These are phyloP conservation scores for Candida sp. DNA, from an alignment of 1,139 yeast species.

Conservation along the genomic window DNA sequence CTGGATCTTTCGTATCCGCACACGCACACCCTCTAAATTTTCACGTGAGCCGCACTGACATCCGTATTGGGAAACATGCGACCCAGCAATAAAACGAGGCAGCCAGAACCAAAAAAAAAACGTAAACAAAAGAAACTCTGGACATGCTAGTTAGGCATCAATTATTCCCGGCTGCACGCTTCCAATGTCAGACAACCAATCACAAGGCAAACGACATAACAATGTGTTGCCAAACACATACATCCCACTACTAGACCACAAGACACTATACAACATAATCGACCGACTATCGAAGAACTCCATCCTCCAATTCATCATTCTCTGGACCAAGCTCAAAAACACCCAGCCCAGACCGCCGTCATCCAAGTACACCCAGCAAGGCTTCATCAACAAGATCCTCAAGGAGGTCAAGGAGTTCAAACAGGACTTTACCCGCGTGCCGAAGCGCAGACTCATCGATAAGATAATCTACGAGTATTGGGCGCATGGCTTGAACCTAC, in stretches of 20 bases:
- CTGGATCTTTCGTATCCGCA: no score
- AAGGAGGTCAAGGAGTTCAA: constrained; percentile 21
- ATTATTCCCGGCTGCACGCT: no score
- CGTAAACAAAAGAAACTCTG: background rate
- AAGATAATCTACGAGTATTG: constrained; percentile 59
- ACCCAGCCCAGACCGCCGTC: constrained; percentile 38
- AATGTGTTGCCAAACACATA: constrained; percentile 42
- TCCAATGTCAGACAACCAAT: constrained; percentile 10
- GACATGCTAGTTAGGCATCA: background rate
- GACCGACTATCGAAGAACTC: constrained; percentile 38
- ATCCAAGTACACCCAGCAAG: constrained; percentile 22
- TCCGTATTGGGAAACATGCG: background rate
- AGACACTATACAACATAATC: constrained; percentile 26
- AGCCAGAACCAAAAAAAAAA: background rate
- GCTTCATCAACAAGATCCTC: constrained; percentile 27
- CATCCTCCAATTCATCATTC: constrained; percentile 32
- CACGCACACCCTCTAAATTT: no score
- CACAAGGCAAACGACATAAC: constrained; percentile 14
- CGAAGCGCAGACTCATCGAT: constrained; percentile 54
- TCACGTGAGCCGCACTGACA: background rate
- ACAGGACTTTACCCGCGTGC: constrained; percentile 17
- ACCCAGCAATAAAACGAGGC: background rate
- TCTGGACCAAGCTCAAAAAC: constrained; percentile 40
- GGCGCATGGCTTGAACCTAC: constrained; percentile 64
- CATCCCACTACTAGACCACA: constrained; percentile 35